Conservation (phyloP, 2,329 filamentous ascomycete species). For the Talaromyces sp. region DNA sequence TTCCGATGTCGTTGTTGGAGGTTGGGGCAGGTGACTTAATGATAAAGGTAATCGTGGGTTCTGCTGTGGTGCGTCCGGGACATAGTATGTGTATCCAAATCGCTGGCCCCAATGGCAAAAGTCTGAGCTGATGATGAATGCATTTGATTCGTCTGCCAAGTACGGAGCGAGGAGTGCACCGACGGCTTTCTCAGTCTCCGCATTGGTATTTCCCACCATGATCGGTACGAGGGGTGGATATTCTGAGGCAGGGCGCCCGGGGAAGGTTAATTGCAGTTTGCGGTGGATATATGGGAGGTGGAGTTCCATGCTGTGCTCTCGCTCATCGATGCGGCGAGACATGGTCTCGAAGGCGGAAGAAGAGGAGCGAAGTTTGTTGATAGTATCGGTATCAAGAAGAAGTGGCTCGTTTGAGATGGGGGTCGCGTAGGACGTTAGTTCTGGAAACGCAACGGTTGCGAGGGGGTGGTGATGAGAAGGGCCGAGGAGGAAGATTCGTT, state of each 20-base stretch:
- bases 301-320: constrained; percentile 94
- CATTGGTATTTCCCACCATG: constrained; percentile 70
- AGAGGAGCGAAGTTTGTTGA: constrained; percentile 30
- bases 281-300: constrained; percentile 92
- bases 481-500: constrained; percentile 85
- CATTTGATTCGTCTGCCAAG: constrained; percentile 64
- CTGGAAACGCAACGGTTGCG: constrained; percentile 67
- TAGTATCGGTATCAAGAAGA: constrained; percentile 39
- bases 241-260: constrained; percentile 43
- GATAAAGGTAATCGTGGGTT: constrained; percentile 31
- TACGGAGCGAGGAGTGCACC: constrained; percentile 72
- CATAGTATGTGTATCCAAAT: constrained; percentile 80
- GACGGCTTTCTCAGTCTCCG: constrained; percentile 59
- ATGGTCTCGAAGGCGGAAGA: constrained; percentile 48
- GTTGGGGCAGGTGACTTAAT: constrained; percentile 37
- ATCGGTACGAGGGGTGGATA: constrained; percentile 79
- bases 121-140: constrained; percentile 87
- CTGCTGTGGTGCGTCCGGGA: constrained; percentile 41
- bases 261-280: constrained; percentile 52
- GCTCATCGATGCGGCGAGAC: constrained; percentile 60
- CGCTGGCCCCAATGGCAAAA: constrained; percentile 93
- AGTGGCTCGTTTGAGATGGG: constrained; percentile 39
- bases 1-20: constrained; percentile 21
- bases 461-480: constrained; percentile 88
- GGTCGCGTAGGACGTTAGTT: constrained; percentile 51